Base-by-base conservation (phyloP, 2,329 filamentous ascomycete genomes). In the Fusarium sp. region DNA sequence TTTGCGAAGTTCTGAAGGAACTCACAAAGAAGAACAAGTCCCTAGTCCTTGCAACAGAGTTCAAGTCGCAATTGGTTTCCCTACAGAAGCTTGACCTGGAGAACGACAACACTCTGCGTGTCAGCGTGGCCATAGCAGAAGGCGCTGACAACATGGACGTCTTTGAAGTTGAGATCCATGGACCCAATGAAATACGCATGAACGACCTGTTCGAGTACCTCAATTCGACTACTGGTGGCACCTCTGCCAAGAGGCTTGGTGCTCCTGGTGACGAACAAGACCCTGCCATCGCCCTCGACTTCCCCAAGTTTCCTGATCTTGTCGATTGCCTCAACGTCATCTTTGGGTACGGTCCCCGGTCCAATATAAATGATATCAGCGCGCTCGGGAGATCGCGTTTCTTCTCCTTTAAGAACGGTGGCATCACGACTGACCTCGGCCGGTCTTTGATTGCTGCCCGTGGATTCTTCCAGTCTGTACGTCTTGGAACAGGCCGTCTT, bases 391-490 rank as follows among this genome's bases (percentile, higher is more conserved):
- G 81, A 39, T 85, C 83, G 9, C 85, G 87, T 1, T 87, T 87
- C 72, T 90, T 90, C 71, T 84, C 87, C 0, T 77, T 86, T 57
- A 80, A 82, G 9, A 52, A 78, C 4, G 63, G 73, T 1, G 71
- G 76, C 2, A 81, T 84, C 24, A 74, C 70, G 1, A 50, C 65
- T 1, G 63, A 77, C 0, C 74, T 87, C 0, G 76, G 76, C 1
- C 80, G 80, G 13, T 76, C 81, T 9, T 81, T 87, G 22, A 52
- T 82, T 9, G 84, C 88, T 33, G 80, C 87, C 2, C 85, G 88
- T 18, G 89, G 89, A 1, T 90, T 88, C 73, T 90, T 90, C 65
- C 87, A 89, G 76, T 90, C 88, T 35, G 84, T 86, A 4, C 87
- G 88, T 7, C 82, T 88, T 1, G 86, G 86, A 1, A 91, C 89